Evolutionary conservation across 2,329 filamentous ascomycete genomes (phyloP).

Genomic region (Verticillium isaacii): DNA sequence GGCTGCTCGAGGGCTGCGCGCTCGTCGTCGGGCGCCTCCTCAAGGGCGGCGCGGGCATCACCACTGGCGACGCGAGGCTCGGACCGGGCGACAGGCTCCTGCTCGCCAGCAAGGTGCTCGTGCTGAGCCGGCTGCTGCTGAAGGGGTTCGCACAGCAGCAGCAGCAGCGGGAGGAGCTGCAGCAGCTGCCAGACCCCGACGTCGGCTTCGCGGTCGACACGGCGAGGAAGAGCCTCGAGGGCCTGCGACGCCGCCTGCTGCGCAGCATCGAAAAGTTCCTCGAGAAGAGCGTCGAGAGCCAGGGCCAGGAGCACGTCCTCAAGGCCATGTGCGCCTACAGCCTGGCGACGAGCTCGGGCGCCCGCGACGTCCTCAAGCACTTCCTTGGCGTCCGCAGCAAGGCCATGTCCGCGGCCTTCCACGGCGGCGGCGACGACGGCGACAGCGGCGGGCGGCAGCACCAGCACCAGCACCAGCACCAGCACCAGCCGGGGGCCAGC

Average conservation of each 20-base stretch:
- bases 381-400: constrained; percentile 71
- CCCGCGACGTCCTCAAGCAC: constrained; percentile 72
- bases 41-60: constrained; percentile 24
- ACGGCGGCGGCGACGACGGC: constrained; percentile 32
- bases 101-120: constrained; percentile 64
- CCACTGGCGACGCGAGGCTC: constrained; percentile 14
- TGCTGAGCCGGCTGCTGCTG: constrained; percentile 69
- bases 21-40: constrained; percentile 45
- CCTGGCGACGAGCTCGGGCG: constrained; percentile 73
- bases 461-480: constrained; percentile 13
- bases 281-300: constrained; percentile 52
- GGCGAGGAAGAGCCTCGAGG: constrained; percentile 58
- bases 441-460: constrained; percentile 24
- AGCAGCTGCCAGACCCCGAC: constrained; percentile 18
- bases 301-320: constrained; percentile 50
- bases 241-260: constrained; percentile 58
- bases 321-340: constrained; percentile 79
- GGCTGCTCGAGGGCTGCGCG: constrained; percentile 47
- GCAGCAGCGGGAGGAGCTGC: neutral
- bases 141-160: constrained; percentile 62
- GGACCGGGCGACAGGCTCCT: constrained; percentile 45
- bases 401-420: constrained; percentile 60
- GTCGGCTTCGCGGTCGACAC: constrained; percentile 45
- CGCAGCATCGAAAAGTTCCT: constrained; percentile 66
- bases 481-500: constrained; percentile 28